A percentile compares a stretch with the other conserved stretches of the same genome.
Conservation (phyloP, 257 asterid genomes). For the Capsicum rhomboideum region DNA sequence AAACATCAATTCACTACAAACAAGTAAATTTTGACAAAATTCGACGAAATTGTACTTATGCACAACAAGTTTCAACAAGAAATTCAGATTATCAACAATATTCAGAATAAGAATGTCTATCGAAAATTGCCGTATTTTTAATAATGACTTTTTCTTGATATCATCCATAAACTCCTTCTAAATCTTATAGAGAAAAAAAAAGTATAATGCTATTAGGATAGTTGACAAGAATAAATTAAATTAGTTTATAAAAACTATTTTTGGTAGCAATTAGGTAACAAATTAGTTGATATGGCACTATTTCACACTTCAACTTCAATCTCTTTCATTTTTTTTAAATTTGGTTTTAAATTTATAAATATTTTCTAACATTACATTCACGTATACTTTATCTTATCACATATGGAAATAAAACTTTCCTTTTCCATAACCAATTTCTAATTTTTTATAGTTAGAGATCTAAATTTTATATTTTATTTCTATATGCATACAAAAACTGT, state of each 20-base stretch:
- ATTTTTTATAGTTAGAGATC: background rate
- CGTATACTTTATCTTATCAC: background rate
- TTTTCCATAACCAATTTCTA: background rate
- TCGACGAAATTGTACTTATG: no score
- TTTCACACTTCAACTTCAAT: background rate
- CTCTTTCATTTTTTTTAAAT: background rate
- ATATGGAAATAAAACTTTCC: background rate
- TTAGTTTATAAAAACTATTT: background rate
- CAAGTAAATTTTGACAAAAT: background rate
- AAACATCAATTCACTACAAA: background rate
- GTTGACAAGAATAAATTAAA: background rate
- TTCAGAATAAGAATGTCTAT: background rate
- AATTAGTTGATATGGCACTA: slow-evolving; percentile 3
- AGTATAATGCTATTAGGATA: background rate
- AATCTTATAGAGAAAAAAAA: background rate
- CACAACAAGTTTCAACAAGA: background rate
- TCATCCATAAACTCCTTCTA: background rate
- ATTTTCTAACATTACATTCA: background rate
- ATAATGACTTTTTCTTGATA: background rate
- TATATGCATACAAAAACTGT: background rate
- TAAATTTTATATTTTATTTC: background rate
- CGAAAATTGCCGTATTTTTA: background rate
- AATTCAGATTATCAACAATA: background rate
- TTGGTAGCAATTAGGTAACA: background rate
- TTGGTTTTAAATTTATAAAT: background rate